Evolutionary conservation across 305 asterid genomes (phyloP).

Genomic region (Fraxinus xanthoxyloides): DNA sequence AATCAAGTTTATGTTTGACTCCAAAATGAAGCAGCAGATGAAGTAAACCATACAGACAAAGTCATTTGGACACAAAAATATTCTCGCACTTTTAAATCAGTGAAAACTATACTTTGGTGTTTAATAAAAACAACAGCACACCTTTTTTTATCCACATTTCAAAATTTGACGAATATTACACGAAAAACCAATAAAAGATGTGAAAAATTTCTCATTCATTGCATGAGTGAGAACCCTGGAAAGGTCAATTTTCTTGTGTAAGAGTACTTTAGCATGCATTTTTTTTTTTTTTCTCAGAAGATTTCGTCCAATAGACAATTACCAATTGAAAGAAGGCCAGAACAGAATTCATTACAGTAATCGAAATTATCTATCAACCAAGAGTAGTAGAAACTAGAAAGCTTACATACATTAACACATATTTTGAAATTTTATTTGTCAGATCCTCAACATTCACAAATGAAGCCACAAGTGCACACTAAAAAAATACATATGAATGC

Average conservation of each 20-base stretch:
- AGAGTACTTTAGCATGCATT: background rate
- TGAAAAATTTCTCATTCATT: background rate
- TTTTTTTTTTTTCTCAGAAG: background rate
- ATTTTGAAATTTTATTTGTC: background rate
- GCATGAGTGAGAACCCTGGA: background rate
- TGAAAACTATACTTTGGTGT: background rate
- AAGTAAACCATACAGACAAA: conserved; percentile 11
- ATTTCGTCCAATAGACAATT: background rate
- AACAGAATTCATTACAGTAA: background rate
- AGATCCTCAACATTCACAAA: conserved; percentile 16
- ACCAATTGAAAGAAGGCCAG: conserved; percentile 9
- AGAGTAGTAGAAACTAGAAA: conserved; percentile 4
- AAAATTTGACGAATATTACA: background rate
- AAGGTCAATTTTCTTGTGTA: background rate
- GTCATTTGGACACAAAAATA: background rate
- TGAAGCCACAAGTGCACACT: background rate
- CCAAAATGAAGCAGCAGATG: background rate
- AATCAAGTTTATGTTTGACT: background rate
- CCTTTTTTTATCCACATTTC: background rate
- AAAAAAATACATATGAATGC: background rate
- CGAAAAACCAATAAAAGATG: background rate
- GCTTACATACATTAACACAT: background rate
- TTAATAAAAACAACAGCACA: background rate
- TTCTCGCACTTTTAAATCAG: conserved; percentile 10
- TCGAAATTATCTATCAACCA: background rate